A percentile compares a stretch with the other conserved stretches of the same genome.
These are phyloP conservation scores for Citrus mangshanensis DNA, from an alignment of 345 rosid species.

Conservation along the genomic window DNA sequence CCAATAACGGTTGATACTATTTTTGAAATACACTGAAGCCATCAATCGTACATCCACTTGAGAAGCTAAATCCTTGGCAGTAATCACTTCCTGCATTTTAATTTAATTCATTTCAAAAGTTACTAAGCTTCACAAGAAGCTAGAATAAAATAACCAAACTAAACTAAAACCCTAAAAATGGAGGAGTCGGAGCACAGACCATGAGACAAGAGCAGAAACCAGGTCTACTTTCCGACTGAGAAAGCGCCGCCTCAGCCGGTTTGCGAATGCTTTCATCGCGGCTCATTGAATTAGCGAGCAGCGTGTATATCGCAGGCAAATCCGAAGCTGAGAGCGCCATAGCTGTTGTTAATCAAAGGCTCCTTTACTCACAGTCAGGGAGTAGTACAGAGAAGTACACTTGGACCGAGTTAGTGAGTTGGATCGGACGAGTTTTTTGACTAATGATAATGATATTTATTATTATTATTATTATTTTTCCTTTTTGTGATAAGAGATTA, in stretches of 20 bases:
- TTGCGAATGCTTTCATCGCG: constrained; percentile 70
- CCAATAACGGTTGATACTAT: constrained; percentile 88
- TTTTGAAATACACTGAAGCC: constrained; percentile 93
- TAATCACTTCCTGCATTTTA: constrained; percentile 76
- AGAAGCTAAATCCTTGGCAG: constrained; percentile 76
- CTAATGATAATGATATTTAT: constrained; percentile 5
- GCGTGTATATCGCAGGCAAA: constrained; percentile 70
- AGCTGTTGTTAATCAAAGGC: background rate
- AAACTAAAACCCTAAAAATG: constrained; percentile 28
- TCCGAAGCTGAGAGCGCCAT: constrained; percentile 96
- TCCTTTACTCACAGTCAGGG: background rate
- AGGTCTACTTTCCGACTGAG: constrained; percentile 83
- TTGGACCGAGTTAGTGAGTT: constrained; percentile 29
- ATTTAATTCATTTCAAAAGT: constrained; percentile 8
- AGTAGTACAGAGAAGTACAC: background rate
- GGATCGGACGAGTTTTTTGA: constrained; percentile 34
- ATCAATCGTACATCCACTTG: constrained; percentile 86
- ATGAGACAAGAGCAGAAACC: constrained; percentile 95
- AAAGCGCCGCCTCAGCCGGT: constrained; percentile 87
- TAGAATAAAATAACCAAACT: background rate
- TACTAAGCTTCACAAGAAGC: constrained; percentile 15
- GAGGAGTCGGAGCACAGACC: constrained; percentile 40
- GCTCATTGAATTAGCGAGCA: constrained; percentile 89
- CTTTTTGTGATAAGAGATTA: background rate
- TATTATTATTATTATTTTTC: background rate